These are phyloP conservation scores for Thinopyrum obtusiflorum DNA, from an alignment of 202 grass and related monocot genomes.

Conservation along the genomic window DNA sequence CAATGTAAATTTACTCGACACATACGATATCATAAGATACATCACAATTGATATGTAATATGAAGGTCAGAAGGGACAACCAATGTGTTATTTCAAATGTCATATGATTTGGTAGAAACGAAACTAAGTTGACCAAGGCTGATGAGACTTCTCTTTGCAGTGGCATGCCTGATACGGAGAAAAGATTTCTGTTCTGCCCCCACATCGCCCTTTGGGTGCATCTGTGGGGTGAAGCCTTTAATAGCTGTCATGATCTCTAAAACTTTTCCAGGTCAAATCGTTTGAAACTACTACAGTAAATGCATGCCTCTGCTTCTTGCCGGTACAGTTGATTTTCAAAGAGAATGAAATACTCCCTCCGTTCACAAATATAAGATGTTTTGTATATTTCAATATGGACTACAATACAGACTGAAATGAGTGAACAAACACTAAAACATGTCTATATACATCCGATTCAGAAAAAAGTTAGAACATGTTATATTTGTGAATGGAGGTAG, in stretches of 20 bases:
- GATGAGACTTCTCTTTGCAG: constrained; percentile 19
- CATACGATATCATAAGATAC: neutral
- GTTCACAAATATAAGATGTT: no score
- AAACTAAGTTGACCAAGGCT: neutral
- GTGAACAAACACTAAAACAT: no score
- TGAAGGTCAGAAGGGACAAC: neutral
- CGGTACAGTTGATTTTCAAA: neutral
- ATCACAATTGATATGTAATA: neutral
- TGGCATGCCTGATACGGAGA: constrained; percentile 11
- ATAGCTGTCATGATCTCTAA: constrained; percentile 6
- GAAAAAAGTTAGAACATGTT: no score
- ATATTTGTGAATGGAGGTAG: no score
- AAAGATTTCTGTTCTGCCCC: constrained; percentile 17
- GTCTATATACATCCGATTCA: no score
- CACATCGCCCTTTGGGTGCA: constrained; percentile 9
- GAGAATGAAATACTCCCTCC: neutral
- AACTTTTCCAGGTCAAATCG: constrained; percentile 21
- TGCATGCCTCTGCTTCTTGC: neutral
- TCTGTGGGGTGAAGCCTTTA: constrained; percentile 8
- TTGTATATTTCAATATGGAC: no score
- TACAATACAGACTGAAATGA: no score
- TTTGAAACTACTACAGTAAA: neutral
- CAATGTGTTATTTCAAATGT: constrained; percentile 7
- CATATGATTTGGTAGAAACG: neutral
- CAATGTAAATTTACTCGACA: neutral